Evolutionary conservation across 108 stramenopile genomes (phyloP), one percentile per base, ranked within the genome.

Genomic region (Schizochytrium sp.): DNA sequence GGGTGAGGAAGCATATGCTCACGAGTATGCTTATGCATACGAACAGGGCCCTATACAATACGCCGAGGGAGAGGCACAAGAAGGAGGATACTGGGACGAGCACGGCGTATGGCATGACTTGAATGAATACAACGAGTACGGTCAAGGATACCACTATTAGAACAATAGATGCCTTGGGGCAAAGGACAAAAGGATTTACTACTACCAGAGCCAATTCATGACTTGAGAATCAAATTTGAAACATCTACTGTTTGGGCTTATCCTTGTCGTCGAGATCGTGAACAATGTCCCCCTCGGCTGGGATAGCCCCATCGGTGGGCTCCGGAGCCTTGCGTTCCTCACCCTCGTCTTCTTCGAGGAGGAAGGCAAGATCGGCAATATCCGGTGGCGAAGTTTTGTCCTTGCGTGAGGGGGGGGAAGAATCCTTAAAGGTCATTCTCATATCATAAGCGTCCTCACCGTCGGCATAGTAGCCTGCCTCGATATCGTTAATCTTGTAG

Each of bases 361-460:
- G 41, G 18, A 69, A 69, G 63, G 63, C 63, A 12, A 69, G 25
- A 10, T 69, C 63, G 10, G 14, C 63, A 8, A 69, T 8, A 69
- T 14, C 6, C 10, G 63, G 63, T 41, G 63, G 63, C 41, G 25
- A 14, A 18, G 34, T 69, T 23, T 18, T 69, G 63, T 69, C 25
- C 63, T 69, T 69, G 63, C 41, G 63, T 10, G 63, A 69, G 0
- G 63, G 63, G 63, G 63, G 63, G 3, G 63, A 23, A 12, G 63
- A 69, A 23, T 69, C 63, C 76, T 34, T 53, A 53, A 83, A 83
- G 76, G 45, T 53, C 51, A 25, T 55, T 12, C 51, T 12, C 98
- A 99, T 98, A 87, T 98, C 98, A 90, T 98, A 98, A 12, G 98
- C 99, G 93, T 99, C 97, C 91, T 99, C 99, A 25, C 98, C 98